Percentiles rank a stretch among this genome's conserved stretches.
phyloP scores from a whole-genome alignment of 2,329 filamentous ascomycete species.

The Salinomyces thailandicus region DNA sequence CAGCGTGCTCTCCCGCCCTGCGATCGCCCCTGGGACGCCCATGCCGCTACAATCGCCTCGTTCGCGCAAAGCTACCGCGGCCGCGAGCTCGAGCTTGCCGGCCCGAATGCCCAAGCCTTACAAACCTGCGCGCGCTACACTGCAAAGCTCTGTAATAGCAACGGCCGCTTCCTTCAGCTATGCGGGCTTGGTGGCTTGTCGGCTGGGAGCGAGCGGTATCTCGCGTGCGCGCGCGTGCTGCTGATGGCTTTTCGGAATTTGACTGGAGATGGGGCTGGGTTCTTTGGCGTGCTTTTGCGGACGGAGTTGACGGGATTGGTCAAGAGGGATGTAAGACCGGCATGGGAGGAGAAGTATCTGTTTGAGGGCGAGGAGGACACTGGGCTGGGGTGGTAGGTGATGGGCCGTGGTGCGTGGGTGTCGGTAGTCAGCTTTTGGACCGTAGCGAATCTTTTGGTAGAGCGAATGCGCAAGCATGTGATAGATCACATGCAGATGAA shows the following conservation, averaged over 20 bases:
- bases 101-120: not conserved
- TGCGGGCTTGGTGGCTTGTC: not conserved
- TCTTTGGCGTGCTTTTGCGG: not conserved
- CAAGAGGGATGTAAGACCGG: not conserved
- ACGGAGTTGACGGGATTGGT: not conserved
- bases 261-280: not conserved
- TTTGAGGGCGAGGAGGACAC: slow-evolving; percentile 1
- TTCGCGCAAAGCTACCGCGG: not conserved
- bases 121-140: not conserved
- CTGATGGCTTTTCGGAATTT: not conserved
- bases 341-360: not conserved
- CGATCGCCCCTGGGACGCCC: not conserved
- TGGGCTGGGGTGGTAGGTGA: too few species aligned
- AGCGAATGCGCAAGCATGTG: too few species aligned
- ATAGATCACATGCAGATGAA: too few species aligned
- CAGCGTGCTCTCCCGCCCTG: not conserved
- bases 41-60: not conserved
- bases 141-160: not conserved
- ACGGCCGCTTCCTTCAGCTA: not conserved
- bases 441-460: too few species aligned
- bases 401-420: too few species aligned
- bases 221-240: not conserved
- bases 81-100: not conserved
- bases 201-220: not conserved
- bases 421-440: too few species aligned